Evolutionary conservation across 2,329 filamentous ascomycete genomes (phyloP).

Genomic region (Incumbomyces delicatus): DNA sequence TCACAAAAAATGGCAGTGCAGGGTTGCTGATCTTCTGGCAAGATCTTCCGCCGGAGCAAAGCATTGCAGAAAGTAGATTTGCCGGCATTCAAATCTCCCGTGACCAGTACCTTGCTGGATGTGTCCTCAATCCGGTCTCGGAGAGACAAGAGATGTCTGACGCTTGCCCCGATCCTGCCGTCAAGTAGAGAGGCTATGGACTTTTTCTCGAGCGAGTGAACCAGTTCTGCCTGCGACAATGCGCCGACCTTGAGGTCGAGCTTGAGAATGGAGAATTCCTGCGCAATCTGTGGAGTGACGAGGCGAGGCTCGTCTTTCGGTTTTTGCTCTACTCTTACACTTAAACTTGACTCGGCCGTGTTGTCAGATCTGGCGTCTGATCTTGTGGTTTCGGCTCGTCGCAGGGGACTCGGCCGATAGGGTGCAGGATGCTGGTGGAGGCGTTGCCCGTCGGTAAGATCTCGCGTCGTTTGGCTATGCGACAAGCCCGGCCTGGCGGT

Average conservation of each 20-base stretch:
- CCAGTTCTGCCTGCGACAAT: conserved; percentile 76
- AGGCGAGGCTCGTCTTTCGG: conserved; percentile 63
- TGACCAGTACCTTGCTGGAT: conserved; percentile 91
- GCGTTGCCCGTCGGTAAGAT: conserved; percentile 24
- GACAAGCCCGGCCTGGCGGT: conserved; percentile 24
- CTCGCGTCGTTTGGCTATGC: conserved; percentile 28
- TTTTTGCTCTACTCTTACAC: conserved; percentile 54
- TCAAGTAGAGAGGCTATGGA: conserved; percentile 86
- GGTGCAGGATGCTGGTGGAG: conserved; percentile 22
- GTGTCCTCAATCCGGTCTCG: conserved; percentile 95
- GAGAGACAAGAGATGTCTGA: conserved; percentile 77
- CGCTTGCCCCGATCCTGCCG: conserved; percentile 86
- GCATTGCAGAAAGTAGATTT: conserved; percentile 99
- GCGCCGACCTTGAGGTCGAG: conserved; percentile 84
- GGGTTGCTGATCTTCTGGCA: conserved; percentile 94
- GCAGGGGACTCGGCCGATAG: conserved; percentile 43
- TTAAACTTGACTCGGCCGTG: conserved; percentile 63
- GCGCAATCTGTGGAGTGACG: conserved; percentile 82
- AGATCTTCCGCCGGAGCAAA: conserved; percentile 77
- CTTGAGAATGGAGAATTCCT: conserved; percentile 93
- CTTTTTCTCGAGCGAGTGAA: conserved; percentile 86
- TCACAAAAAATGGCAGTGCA: conserved; percentile 99
- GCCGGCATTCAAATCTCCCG: conserved; percentile 90
- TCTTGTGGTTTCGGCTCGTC: conserved; percentile 63
- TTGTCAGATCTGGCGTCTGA: conserved; percentile 35